Evolutionary conservation across 2,329 filamentous ascomycete genomes (phyloP).

Genomic region (Epichloe glyceriae): DNA sequence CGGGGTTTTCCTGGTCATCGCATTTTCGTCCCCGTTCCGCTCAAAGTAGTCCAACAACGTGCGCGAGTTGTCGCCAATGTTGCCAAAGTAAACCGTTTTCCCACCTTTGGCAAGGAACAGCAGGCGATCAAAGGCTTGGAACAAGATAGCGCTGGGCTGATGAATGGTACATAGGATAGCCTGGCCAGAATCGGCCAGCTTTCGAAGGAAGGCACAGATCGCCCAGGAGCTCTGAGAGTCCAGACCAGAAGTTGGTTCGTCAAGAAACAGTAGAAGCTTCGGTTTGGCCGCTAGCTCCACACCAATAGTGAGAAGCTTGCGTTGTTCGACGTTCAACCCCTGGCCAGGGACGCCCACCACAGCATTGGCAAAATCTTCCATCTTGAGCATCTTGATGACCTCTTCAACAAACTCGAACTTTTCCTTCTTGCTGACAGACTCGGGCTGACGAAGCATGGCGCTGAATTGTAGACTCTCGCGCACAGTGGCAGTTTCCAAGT

Average conservation of each 20-base stretch:
- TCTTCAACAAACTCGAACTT: constrained; percentile 51
- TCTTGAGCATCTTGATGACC: constrained; percentile 52
- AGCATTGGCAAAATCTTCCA: constrained; percentile 53
- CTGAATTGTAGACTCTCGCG: constrained; percentile 41
- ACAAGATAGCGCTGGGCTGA: constrained; percentile 39
- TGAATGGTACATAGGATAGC: constrained; percentile 43
- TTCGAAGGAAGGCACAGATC: constrained; percentile 48
- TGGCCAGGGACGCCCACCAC: constrained; percentile 51
- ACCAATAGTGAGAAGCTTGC: constrained; percentile 50
- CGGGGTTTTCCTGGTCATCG: constrained; percentile 52
- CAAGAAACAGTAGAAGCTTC: constrained; percentile 46
- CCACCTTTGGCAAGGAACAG: constrained; percentile 53
- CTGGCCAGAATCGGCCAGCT: constrained; percentile 42
- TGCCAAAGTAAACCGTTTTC: constrained; percentile 56
- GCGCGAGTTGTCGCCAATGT: constrained; percentile 47
- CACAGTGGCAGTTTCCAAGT: constrained; percentile 41
- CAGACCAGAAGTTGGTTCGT: constrained; percentile 48
- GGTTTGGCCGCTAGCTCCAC: constrained; percentile 45
- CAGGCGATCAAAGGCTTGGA: constrained; percentile 45
- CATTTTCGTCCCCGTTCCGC: constrained; percentile 46
- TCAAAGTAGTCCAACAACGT: constrained; percentile 52
- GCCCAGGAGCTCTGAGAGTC: constrained; percentile 53
- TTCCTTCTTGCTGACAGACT: constrained; percentile 37
- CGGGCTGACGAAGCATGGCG: constrained; percentile 44
- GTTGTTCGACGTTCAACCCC: constrained; percentile 48